Evolutionary conservation across 2,329 filamentous ascomycete genomes (phyloP).

Genomic region (Monilinia aucupariae): DNA sequence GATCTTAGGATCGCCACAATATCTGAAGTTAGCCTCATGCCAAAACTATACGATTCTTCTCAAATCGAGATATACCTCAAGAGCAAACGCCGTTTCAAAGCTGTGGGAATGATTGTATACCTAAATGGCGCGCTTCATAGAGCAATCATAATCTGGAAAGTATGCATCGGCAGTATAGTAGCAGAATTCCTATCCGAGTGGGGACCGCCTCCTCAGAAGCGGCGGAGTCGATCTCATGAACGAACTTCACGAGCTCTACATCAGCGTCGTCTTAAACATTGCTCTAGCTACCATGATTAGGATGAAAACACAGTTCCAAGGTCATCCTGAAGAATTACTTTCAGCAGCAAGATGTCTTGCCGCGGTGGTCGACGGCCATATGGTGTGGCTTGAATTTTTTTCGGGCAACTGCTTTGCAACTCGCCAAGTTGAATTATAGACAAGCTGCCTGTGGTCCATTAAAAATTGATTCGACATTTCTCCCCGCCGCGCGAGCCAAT

Average conservation of each 20-base stretch:
- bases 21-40: neutral
- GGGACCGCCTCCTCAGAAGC: neutral
- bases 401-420: neutral
- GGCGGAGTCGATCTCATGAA: neutral
- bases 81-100: neutral
- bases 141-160: too few species aligned
- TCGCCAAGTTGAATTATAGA: neutral
- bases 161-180: too few species aligned
- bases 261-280: accelerated
- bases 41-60: too few species aligned
- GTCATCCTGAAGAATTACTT: neutral
- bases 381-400: neutral
- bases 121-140: too few species aligned
- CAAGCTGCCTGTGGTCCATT: neutral
- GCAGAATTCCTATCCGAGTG: too few species aligned
- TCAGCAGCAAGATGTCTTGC: too few species aligned
- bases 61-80: too few species aligned
- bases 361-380: too few species aligned
- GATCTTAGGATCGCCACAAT: neutral
- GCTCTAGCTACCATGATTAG: neutral
- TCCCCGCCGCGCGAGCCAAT: neutral
- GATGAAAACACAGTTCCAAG: neutral
- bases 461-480: neutral
- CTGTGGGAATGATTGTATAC: too few species aligned
- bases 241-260: neutral